Conservation (phyloP, 2,329 filamentous ascomycete genomes). For the Colletotrichum costaricense region DNA sequence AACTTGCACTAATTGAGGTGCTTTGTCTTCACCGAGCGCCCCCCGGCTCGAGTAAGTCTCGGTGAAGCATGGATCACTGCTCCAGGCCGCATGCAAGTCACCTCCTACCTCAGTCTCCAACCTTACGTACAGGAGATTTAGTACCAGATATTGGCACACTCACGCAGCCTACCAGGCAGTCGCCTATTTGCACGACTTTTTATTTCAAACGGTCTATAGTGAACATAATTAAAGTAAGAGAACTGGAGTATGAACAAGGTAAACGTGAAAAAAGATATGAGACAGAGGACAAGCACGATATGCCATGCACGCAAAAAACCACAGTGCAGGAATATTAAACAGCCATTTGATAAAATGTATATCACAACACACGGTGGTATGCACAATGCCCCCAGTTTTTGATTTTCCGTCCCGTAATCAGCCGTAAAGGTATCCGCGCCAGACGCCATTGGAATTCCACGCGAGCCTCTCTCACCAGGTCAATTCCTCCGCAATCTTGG, state of each 20-base stretch:
- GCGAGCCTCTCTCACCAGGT: conserved; percentile 48
- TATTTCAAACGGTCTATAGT: background rate
- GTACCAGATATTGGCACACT: background rate
- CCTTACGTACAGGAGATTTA: background rate
- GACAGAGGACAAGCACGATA: background rate
- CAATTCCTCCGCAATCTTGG: conserved; percentile 53
- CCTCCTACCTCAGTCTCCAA: background rate
- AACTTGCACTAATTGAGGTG: conserved; percentile 34
- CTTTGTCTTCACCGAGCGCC: conserved; percentile 25
- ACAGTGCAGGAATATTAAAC: conserved; percentile 10
- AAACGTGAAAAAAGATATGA: background rate
- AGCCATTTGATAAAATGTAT: conserved; percentile 14
- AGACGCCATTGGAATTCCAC: conserved; percentile 29
- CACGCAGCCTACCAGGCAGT: background rate
- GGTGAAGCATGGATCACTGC: conserved; percentile 22
- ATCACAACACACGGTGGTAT: conserved; percentile 21
- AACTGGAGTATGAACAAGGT: background rate
- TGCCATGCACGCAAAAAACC: background rate
- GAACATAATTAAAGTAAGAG: too few relatives aligned
- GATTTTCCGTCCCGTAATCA: conserved; percentile 30
- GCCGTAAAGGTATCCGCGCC: conserved; percentile 33
- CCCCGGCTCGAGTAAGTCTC: conserved; percentile 21
- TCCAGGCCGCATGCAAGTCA: background rate
- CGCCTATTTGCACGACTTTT: background rate
- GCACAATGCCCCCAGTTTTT: conserved; percentile 26